Evolutionary conservation across 129 eudicot species (phyloP), one percentile per base, ranked within the genome.

Genomic region (Escallonia herrerae): DNA sequence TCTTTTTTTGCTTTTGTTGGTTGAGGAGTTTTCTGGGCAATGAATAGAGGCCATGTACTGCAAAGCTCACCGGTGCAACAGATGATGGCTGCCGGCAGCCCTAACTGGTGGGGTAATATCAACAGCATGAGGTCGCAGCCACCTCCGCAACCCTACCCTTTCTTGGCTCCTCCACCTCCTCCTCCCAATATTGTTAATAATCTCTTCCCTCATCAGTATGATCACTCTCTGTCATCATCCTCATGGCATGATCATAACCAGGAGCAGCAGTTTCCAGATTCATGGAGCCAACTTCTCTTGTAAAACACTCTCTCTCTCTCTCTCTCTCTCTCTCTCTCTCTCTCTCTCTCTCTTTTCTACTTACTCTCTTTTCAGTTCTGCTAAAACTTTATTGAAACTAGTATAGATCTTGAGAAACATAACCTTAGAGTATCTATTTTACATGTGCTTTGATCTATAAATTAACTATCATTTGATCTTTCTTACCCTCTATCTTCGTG

Each of bases 51-150:
- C 43, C 76, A 79, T 69, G 75, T 79, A 52, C 65, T 85, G 77
- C 88, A 83, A 56, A 90, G 86, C 77, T 81, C 91, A 39, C 87
- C 94, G 63, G 87, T 85, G 81, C 96, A 89, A 63, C 96, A 89
- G 73, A 79, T 85, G 84, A 75, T 86, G 60, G 85, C 83, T 54
- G 85, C 82, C 71, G 86, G 94, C 54, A 78, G 81, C 11, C 85
- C 81, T 40, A 75, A 12, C 69, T 89, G 89, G 87, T 90, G 97
- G 97, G 79, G 44, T 71, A 84, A 74, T 63, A 79, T 62, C 57
- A 75, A 71, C 65, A 58, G 63, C 41, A 72, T 81, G 68, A 84
- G 82, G n/a, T 75, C 90, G 1, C 75, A 76, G 0, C 64, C 83
- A 5, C 40, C 79, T 41, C 67, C 75, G 5, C 67, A 51, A 22